Percentiles rank a stretch among this genome's conserved stretches.
Evolutionary conservation across 306 rosid genomes (phyloP).

Genomic region (Lathyrus tuberosus): DNA sequence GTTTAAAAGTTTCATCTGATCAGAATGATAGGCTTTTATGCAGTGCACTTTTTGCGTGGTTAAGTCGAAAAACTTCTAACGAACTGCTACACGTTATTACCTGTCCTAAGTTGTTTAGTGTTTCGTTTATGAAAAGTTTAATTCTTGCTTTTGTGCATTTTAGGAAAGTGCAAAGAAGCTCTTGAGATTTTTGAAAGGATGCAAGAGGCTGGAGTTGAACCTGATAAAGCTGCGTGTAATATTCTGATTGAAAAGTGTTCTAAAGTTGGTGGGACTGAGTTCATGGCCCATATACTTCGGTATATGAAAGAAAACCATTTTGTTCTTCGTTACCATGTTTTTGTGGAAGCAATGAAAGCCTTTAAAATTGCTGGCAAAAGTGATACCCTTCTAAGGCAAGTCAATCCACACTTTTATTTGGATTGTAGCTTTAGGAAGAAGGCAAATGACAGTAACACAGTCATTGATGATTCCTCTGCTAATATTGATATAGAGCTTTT

Average conservation of each 20-base stretch:
- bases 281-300: conserved; percentile 57
- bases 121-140: conserved; percentile 22
- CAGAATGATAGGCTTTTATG: conserved; percentile 28
- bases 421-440: conserved; percentile 45
- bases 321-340: conserved; percentile 76
- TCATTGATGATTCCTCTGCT: conserved; percentile 32
- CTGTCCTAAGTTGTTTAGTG: neutral
- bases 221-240: conserved; percentile 89
- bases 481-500: conserved; percentile 56
- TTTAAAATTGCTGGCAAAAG: conserved; percentile 58
- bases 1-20: neutral
- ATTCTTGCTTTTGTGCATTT: conserved; percentile 37
- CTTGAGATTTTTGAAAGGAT: conserved; percentile 69
- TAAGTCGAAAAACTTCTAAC: conserved; percentile 1
- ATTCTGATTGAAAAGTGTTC: conserved; percentile 74
- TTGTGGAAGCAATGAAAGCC: conserved; percentile 58
- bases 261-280: conserved; percentile 53
- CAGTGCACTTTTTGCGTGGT: neutral
- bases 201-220: conserved; percentile 79
- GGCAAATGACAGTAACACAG: conserved; percentile 31
- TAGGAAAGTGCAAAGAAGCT: conserved; percentile 79
- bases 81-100: conserved; percentile 5
- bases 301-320: conserved; percentile 71
- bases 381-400: conserved; percentile 68
- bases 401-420: conserved; percentile 63